Evolutionary conservation across 2,329 filamentous ascomycete species (phyloP).

Genomic region (Ophiostoma triangulosporum): DNA sequence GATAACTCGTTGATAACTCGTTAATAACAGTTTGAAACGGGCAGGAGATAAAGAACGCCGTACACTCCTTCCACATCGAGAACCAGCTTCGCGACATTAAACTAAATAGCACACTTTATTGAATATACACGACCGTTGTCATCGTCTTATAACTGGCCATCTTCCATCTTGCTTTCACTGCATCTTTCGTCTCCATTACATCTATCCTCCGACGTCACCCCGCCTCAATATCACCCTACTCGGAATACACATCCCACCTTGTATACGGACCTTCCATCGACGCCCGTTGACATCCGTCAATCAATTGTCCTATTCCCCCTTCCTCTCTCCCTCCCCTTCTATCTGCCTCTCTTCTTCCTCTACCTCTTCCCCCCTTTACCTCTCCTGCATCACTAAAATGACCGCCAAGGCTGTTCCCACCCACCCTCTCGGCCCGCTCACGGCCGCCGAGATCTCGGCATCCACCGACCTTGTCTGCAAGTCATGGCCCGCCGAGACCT

Average conservation of each 20-base stretch:
- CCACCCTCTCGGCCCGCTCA: constrained; percentile 48
- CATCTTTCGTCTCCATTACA: neutral
- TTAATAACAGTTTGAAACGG: neutral
- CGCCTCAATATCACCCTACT: no score
- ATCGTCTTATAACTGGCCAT: neutral
- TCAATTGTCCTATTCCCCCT: neutral
- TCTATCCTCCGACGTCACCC: no score
- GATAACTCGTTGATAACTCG: neutral
- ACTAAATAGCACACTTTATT: neutral
- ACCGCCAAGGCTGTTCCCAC: neutral
- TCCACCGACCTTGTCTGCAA: constrained; percentile 34
- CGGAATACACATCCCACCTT: neutral
- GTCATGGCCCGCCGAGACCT: constrained; percentile 40
- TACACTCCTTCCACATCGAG: neutral
- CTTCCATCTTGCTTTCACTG: neutral
- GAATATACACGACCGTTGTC: neutral
- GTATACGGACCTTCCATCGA: neutral
- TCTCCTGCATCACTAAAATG: no score
- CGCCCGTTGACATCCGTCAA: no score
- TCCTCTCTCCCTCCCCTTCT: neutral
- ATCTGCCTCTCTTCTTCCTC: neutral
- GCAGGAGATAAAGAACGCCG: neutral
- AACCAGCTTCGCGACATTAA: neutral
- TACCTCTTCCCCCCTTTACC: neutral
- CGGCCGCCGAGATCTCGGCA: constrained; percentile 40